These are phyloP conservation scores for Beauveria australis DNA, from an alignment of 2,329 filamentous ascomycete genomes.

Conservation along the genomic window DNA sequence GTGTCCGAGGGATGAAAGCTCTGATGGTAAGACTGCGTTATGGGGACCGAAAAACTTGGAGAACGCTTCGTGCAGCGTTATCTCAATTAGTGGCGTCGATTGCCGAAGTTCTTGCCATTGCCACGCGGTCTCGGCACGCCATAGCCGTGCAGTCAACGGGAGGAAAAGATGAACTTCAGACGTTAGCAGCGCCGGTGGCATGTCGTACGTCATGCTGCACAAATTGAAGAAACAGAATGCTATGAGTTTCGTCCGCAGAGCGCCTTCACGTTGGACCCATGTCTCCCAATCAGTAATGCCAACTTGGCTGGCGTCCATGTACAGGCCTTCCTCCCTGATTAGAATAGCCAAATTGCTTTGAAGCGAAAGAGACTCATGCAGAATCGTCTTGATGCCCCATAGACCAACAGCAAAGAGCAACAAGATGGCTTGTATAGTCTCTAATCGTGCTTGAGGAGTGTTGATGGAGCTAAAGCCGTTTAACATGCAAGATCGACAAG, in stretches of 20 bases:
- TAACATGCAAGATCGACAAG: background rate
- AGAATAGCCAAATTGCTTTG: conserved; percentile 51
- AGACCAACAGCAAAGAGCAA: conserved; percentile 52
- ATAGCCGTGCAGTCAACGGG: conserved; percentile 46
- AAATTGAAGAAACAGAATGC: conserved; percentile 56
- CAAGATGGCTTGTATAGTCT: conserved; percentile 57
- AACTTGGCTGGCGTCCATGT: conserved; percentile 38
- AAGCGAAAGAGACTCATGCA: conserved; percentile 51
- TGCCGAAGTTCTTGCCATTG: conserved; percentile 53
- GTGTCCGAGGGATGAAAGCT: conserved; percentile 54
- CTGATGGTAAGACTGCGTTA: conserved; percentile 37
- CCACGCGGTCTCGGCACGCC: conserved; percentile 49
- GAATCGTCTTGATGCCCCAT: conserved; percentile 52
- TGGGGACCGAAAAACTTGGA: conserved; percentile 45
- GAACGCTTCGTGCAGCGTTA: conserved; percentile 50
- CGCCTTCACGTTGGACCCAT: conserved; percentile 50
- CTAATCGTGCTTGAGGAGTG: conserved; percentile 49
- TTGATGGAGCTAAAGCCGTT: conserved; percentile 41
- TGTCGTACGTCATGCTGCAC: conserved; percentile 54
- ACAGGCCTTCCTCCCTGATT: conserved; percentile 49
- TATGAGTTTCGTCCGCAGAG: conserved; percentile 50
- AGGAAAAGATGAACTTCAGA: conserved; percentile 49
- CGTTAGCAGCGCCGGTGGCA: conserved; percentile 48
- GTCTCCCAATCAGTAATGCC: conserved; percentile 46
- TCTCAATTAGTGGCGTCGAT: conserved; percentile 40